These are phyloP conservation scores for Leishmania mexicana DNA, from an alignment of 208 protist genomes.

Conservation along the genomic window DNA sequence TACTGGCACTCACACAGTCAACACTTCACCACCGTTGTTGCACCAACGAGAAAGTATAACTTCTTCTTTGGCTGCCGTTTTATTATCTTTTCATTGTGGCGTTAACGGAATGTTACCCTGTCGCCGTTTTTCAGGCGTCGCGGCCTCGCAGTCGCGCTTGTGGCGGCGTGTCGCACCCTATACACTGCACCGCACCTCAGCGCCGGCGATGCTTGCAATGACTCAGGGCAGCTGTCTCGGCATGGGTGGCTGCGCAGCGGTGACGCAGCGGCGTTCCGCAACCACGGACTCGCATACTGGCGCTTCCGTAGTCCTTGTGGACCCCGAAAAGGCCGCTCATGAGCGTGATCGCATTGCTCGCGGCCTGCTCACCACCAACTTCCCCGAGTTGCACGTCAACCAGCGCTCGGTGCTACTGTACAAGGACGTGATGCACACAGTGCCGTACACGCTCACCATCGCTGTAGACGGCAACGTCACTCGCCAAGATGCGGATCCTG, in stretches of 20 bases:
- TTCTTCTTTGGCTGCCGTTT: too few species aligned
- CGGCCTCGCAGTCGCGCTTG: not conserved
- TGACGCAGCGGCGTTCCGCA: slow-evolving; percentile 16
- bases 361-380: slow-evolving; percentile 59
- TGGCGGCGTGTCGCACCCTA: not conserved
- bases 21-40: not conserved
- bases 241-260: not conserved
- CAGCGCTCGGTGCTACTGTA: slow-evolving; percentile 39
- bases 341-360: slow-evolving; percentile 72
- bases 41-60: not conserved
- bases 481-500: slow-evolving; percentile 13
- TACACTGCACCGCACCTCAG: slow-evolving; percentile 1
- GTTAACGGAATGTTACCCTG: not conserved
- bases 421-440: slow-evolving; percentile 63
- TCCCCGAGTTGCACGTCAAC: slow-evolving; percentile 28
- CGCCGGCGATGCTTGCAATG: not conserved
- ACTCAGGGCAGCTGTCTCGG: not conserved
- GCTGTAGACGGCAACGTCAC: slow-evolving; percentile 36
- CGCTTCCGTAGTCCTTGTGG: slow-evolving; percentile 61
- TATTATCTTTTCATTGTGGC: not conserved
- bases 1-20: not conserved
- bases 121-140: not conserved
- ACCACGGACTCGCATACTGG: slow-evolving; percentile 44
- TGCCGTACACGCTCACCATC: slow-evolving; percentile 72
- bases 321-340: slow-evolving; percentile 51